Conservation (phyloP, 2,329 filamentous ascomycete genomes). For the Ceratocystis lukuohia region DNA sequence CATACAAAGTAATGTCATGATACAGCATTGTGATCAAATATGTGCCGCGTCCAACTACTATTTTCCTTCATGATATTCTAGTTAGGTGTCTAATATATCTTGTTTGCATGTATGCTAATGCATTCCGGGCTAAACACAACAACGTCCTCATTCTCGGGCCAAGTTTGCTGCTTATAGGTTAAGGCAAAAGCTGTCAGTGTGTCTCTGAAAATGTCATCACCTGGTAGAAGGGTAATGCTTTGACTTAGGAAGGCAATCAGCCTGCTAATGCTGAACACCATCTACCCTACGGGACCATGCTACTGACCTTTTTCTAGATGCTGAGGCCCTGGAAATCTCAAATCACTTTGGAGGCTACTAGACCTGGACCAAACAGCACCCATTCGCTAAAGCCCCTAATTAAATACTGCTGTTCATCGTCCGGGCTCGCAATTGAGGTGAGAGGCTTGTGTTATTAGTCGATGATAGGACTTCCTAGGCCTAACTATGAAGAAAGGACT, state of each 20-base stretch:
- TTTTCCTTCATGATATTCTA: slow-evolving; percentile 21
- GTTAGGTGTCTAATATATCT: slow-evolving; percentile 25
- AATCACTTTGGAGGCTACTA: slow-evolving; percentile 45
- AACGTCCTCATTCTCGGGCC: slow-evolving; percentile 56
- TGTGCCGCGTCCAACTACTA: background rate
- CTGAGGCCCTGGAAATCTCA: slow-evolving; percentile 42
- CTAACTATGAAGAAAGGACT: background rate
- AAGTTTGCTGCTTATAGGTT: slow-evolving; percentile 51
- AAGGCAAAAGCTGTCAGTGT: slow-evolving; percentile 60
- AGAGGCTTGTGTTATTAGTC: slow-evolving; percentile 47
- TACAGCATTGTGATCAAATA: background rate
- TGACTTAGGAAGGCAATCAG: slow-evolving; percentile 46
- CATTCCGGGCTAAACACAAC: slow-evolving; percentile 55
- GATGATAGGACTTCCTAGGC: background rate
- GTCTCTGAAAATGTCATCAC: slow-evolving; percentile 54
- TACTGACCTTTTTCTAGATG: slow-evolving; percentile 48
- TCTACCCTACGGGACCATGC: slow-evolving; percentile 41
- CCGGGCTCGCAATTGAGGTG: slow-evolving; percentile 52
- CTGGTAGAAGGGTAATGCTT: slow-evolving; percentile 49
- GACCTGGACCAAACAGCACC: slow-evolving; percentile 60
- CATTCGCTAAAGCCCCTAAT: slow-evolving; percentile 66
- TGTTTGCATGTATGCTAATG: slow-evolving; percentile 48
- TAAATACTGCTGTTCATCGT: slow-evolving; percentile 56
- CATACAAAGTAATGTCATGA: background rate
- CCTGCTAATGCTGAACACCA: slow-evolving; percentile 46